Percentiles rank a stretch among this genome's conserved stretches.
These are phyloP conservation scores for Phaffia tasmanica DNA, from an alignment of 768 basidiomycete species.

Conservation along the genomic window DNA sequence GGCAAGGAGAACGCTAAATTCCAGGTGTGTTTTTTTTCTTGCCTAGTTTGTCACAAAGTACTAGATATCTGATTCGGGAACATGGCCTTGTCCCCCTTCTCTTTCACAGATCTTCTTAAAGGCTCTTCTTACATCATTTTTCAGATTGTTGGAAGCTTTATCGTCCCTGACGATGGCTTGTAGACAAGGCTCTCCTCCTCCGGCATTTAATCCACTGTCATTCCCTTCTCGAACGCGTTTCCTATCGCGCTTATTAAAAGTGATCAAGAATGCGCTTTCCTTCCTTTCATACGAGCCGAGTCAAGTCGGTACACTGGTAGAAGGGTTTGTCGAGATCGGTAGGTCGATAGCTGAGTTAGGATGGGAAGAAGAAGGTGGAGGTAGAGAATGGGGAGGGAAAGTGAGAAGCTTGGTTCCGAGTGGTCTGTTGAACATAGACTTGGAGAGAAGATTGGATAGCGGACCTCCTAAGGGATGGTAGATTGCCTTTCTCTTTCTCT, in stretches of 20 bases:
- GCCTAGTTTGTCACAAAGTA: slow-evolving; percentile 9
- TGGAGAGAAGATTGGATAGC: slow-evolving; percentile 19
- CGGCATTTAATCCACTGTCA: slow-evolving; percentile 63
- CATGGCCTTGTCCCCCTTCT: slow-evolving; percentile 45
- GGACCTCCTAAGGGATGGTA: slow-evolving; percentile 26
- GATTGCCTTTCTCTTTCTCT: not conserved
- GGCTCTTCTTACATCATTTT: slow-evolving; percentile 46
- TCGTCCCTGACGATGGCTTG: slow-evolving; percentile 31
- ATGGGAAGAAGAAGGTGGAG: slow-evolving; percentile 58
- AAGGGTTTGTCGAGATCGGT: slow-evolving; percentile 52
- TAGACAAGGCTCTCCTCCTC: slow-evolving; percentile 32
- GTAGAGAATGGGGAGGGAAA: slow-evolving; percentile 55
- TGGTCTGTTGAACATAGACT: slow-evolving; percentile 21
- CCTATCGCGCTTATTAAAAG: slow-evolving; percentile 55
- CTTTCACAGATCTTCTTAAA: slow-evolving; percentile 47
- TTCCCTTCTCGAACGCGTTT: slow-evolving; percentile 61
- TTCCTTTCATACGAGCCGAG: slow-evolving; percentile 68
- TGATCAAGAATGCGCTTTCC: slow-evolving; percentile 58
- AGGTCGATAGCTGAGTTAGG: slow-evolving; percentile 58
- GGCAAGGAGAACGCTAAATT: slow-evolving; percentile 45
- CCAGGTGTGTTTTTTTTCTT: slow-evolving; percentile 37
- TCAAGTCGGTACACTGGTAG: slow-evolving; percentile 47
- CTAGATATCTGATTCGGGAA: not conserved
- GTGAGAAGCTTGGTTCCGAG: slow-evolving; percentile 43
- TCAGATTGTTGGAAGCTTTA: slow-evolving; percentile 44